These are phyloP conservation scores for Psilocybe azurescens DNA, from an alignment of 768 basidiomycete genomes.

Conservation along the genomic window DNA sequence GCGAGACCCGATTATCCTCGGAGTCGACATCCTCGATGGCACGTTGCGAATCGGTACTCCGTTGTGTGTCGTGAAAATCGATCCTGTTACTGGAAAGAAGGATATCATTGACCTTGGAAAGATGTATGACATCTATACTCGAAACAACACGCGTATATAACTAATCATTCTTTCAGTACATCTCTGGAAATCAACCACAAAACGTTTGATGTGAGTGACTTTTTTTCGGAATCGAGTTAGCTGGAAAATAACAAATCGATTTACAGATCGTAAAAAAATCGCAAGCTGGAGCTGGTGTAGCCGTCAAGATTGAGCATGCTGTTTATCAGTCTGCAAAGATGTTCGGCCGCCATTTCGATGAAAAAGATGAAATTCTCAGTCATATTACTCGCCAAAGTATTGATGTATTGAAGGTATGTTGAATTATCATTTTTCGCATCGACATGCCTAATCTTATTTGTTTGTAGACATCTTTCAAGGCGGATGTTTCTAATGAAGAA, in stretches of 20 bases:
- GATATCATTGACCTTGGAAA: constrained; percentile 93
- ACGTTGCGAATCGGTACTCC: constrained; percentile 92
- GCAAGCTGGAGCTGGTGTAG: constrained; percentile 95
- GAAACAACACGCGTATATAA: constrained; percentile 1
- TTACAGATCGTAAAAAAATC: constrained; percentile 88
- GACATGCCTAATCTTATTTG: constrained; percentile 5
- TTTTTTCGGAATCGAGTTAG: constrained; percentile 3
- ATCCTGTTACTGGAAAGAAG: constrained; percentile 86
- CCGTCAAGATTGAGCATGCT: constrained; percentile 98
- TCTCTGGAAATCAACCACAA: constrained; percentile 99
- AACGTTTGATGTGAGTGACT: constrained; percentile 65
- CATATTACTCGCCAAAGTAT: constrained; percentile 93
- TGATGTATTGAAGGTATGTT: constrained; percentile 88
- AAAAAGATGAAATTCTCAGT: constrained; percentile 93
- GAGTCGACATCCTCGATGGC: constrained; percentile 96
- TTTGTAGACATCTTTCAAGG: constrained; percentile 79
- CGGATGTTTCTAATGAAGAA: constrained; percentile 88
- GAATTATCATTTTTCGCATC: not conserved
- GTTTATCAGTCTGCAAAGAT: constrained; percentile 95
- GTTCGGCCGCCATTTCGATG: constrained; percentile 95
- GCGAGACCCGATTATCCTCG: constrained; percentile 96
- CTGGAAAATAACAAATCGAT: not conserved
- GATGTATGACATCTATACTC: constrained; percentile 63
- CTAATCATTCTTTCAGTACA: constrained; percentile 56
- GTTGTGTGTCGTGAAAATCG: constrained; percentile 92